Evolutionary conservation across 441 rosid genomes (phyloP).

Genomic region (Pelargonium fulgidum): DNA sequence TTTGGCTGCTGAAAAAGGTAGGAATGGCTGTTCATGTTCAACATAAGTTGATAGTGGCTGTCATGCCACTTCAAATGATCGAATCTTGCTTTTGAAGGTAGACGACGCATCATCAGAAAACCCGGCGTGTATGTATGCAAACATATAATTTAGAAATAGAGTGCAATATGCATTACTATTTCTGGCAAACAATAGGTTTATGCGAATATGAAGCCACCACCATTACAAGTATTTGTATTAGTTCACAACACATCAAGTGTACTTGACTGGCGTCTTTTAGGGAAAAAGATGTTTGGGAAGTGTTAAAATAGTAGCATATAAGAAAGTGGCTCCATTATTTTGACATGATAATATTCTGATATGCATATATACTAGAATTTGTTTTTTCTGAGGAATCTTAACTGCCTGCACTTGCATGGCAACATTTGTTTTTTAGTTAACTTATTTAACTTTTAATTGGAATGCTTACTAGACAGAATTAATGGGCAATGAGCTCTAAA

Average conservation of each 20-base stretch:
- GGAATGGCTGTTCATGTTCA: background rate
- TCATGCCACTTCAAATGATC: background rate
- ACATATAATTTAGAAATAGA: background rate
- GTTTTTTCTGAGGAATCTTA: background rate
- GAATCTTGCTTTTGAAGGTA: background rate
- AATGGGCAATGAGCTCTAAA: too few relatives aligned
- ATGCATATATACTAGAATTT: too few relatives aligned
- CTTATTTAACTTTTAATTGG: background rate
- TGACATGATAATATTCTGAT: background rate
- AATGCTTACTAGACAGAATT: background rate
- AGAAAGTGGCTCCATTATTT: background rate
- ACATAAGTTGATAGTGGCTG: background rate
- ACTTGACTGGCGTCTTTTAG: background rate
- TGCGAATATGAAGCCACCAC: background rate
- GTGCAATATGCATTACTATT: background rate
- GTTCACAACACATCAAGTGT: background rate
- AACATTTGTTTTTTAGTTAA: background rate
- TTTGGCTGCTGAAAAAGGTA: background rate
- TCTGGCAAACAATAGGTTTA: background rate
- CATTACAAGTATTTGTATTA: background rate
- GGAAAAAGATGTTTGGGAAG: too few relatives aligned
- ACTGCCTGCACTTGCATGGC: conserved; percentile 1
- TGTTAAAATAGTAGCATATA: background rate
- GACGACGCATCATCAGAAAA: background rate
- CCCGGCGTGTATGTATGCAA: background rate